Evolutionary conservation across 495 filamentous ascomycete genomes (phyloP).

Genomic region (Hypoxylon rickii): DNA sequence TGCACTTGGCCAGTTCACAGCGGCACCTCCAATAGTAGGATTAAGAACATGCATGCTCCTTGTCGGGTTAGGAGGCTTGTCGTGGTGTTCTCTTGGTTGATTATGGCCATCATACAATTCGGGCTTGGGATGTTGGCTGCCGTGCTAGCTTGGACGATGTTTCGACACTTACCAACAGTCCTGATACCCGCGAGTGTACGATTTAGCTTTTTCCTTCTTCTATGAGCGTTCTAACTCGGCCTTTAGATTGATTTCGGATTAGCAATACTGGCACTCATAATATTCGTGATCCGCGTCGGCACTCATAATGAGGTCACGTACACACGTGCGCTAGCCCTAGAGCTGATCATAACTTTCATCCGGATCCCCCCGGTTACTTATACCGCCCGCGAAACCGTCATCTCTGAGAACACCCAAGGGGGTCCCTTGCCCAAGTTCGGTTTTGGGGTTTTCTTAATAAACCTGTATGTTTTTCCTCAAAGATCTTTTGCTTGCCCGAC

Average conservation of each 20-base stretch:
- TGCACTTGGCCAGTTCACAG: conserved; percentile 41
- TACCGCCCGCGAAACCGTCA: conserved; percentile 36
- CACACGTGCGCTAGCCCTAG: conserved; percentile 30
- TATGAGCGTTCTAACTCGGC: conserved; percentile 7
- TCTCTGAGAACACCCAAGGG: conserved; percentile 18
- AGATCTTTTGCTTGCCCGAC: background rate
- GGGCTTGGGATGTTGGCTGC: conserved; percentile 38
- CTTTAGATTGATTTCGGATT: conserved; percentile 39
- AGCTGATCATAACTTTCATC: conserved; percentile 38
- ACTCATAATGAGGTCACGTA: conserved; percentile 37
- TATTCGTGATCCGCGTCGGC: conserved; percentile 35
- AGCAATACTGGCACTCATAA: conserved; percentile 34
- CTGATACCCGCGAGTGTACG: conserved; percentile 39
- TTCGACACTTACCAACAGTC: conserved; percentile 25
- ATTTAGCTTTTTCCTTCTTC: background rate
- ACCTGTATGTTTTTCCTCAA: conserved; percentile 28
- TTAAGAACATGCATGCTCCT: conserved; percentile 35
- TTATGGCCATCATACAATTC: conserved; percentile 41
- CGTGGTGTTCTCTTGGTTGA: conserved; percentile 34
- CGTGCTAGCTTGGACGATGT: conserved; percentile 39
- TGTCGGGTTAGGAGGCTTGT: conserved; percentile 36
- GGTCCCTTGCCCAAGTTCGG: conserved; percentile 35
- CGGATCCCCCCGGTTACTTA: conserved; percentile 41
- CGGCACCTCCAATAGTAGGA: conserved; percentile 24
- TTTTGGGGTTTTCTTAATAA: conserved; percentile 41